Evolutionary conservation across 192 early-diverging fungal genomes (phyloP).

Genomic region (Coemansia nantahalensis): DNA sequence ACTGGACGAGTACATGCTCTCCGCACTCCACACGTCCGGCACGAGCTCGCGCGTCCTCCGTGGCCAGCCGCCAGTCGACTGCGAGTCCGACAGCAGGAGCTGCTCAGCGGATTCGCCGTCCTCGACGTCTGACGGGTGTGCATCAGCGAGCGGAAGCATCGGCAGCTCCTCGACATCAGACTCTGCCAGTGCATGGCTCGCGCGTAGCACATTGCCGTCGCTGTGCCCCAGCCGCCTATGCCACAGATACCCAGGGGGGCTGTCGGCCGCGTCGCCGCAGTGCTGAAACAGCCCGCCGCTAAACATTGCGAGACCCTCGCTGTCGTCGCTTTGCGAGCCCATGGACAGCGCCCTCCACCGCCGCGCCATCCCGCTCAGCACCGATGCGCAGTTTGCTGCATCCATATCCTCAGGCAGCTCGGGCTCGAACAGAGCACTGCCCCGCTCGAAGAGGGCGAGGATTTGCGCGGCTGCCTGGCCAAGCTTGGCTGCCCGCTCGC

Average conservation of each 20-base stretch:
- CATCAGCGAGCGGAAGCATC: not conserved
- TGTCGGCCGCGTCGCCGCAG: not conserved
- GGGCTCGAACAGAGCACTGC: conserved; percentile 1
- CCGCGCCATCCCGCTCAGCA: conserved; percentile 4
- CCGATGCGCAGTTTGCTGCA: conserved; percentile 3
- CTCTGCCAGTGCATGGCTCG: not conserved
- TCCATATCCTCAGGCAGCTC: not conserved
- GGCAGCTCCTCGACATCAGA: not conserved
- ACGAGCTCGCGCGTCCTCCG: conserved; percentile 21
- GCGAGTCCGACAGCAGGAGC: not conserved
- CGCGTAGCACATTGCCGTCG: not conserved
- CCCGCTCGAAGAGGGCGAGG: conserved; percentile 7
- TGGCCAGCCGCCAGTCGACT: conserved; percentile 12
- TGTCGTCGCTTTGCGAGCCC: not conserved
- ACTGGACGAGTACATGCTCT: not conserved
- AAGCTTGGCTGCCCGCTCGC: not conserved
- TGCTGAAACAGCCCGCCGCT: conserved; percentile 5
- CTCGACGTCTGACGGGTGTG: too few relatives aligned
- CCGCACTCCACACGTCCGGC: not conserved
- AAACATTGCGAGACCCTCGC: not conserved
- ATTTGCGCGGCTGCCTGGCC: conserved; percentile 8
- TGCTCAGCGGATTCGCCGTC: not conserved
- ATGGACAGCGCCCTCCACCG: conserved; percentile 13
- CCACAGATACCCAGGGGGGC: conserved; percentile 30
- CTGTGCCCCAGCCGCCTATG: conserved; percentile 8